Base-by-base conservation (phyloP, 495 filamentous ascomycete species). In the Hypoxylon perforatum region DNA sequence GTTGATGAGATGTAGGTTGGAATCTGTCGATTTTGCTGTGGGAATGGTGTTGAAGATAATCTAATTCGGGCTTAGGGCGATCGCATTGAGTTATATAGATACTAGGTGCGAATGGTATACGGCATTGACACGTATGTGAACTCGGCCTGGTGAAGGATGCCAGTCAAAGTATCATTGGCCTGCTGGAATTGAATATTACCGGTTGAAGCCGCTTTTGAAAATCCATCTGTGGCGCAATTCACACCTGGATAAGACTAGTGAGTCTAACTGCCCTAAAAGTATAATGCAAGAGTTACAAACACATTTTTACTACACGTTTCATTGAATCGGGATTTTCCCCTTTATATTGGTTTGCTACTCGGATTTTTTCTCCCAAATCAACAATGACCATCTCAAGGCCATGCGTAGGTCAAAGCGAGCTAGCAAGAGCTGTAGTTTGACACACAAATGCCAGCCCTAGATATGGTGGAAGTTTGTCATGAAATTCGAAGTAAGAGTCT, bases 121-220 rank as follows among this genome's bases (percentile, higher is more conserved):
- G 46, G 46, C 23, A 30, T 49, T 49, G 46, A 30, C 25, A 49
- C 25, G 46, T 49, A 49, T 28, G n/a, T 49, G 25, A 21, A 44
- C 41, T 6, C 17, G 11, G 11, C n/a, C 8, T 25, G 1, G 19
- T 22, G 22, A 52, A 17, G 49, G 49, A 52, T 38, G 25, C 48
- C 30, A 38, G 49, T 36, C 51, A 12, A 54, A 19, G 17, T 42
- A 18, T 21, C 18, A 54, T 54, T 54, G 51, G 51, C 36, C 18
- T 54, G 36, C 35, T 25, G 25, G 8, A 28, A 28, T 28, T 33
- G 30, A 33, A 33, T 33, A 33, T 5, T 55, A 42, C 36, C 49
- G 18, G 39, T 33, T 33, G 33, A 45, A 45, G 42, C 42, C 42
- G 42, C 42, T 8, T n/a, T 10, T 9, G 25, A 28, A 9, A 9